Evolutionary conservation across 257 asterid genomes (phyloP), one percentile per base, ranked within the genome.

Genomic region (Salvia splendens): DNA sequence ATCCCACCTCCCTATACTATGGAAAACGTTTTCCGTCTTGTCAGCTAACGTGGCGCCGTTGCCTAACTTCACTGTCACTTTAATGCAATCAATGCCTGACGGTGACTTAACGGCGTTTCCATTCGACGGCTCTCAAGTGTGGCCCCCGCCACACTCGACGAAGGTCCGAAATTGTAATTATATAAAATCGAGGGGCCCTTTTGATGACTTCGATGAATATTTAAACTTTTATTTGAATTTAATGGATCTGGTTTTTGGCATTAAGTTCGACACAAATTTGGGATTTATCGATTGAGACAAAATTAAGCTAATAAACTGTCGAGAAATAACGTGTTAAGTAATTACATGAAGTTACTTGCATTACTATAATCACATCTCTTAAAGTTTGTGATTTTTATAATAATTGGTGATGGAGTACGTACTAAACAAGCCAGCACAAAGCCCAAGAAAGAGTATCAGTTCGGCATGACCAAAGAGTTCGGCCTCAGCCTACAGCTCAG

Each of bases 41-140:
- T 67, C 78, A 73, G 78, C 82, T 50, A 77, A 73, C 79, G 77
- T 55, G 55, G 72, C 73, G 82, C 76, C 81, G 77, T 48, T 71
- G 64, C 72, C 62, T 72, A 72, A 35, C 78, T 73, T 69, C 63
- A 75, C 70, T 62, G 69, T 67, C 78, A 73, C 81, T 73, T 71
- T 71, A 67, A 3, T 30, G 48, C 65, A 56, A 72, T 81, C 55
- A 75, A 72, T 81, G 72, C 59, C 61, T 3, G 79, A 64, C 80
- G 72, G 75, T 41, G 79, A 80, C 81, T 50, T 67, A 70, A 80
- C 82, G 80, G 75, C 80, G 30, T 47, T 54, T n/a, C 40, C 59
- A 57, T 55, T 73, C 61, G 71, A 75, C 79, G 81, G 76, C 80
- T 52, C 66, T 46, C 58, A n/a, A 63, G 65, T 5, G 0, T 8